These are phyloP conservation scores for Trichoderma koningiopsis DNA, from an alignment of 2,329 filamentous ascomycete species.

Conservation along the genomic window DNA sequence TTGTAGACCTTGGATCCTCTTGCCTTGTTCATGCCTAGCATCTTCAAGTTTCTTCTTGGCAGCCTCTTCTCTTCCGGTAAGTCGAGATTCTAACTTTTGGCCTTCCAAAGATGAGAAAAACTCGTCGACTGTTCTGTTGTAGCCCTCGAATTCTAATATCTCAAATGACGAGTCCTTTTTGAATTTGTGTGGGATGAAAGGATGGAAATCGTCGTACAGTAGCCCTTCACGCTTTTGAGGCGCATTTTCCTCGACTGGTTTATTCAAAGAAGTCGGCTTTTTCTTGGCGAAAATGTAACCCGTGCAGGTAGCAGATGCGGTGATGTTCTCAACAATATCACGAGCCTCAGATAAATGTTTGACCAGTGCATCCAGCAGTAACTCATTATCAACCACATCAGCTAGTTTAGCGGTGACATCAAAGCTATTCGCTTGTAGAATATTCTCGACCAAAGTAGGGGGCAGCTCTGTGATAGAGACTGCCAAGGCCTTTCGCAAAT, in stretches of 20 bases:
- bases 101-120: conserved; percentile 97
- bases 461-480: conserved; percentile 86
- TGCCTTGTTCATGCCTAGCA: conserved; percentile 80
- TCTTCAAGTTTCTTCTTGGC: conserved; percentile 84
- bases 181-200: conserved; percentile 83
- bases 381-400: conserved; percentile 68
- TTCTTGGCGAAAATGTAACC: conserved; percentile 88
- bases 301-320: conserved; percentile 63
- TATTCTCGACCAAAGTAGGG: conserved; percentile 85
- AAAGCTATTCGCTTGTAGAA: conserved; percentile 68
- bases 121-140: conserved; percentile 92
- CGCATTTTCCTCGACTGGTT: neutral
- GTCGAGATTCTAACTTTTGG: conserved; percentile 81
- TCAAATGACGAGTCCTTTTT: conserved; percentile 64
- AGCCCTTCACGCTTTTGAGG: conserved; percentile 51
- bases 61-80: conserved; percentile 78
- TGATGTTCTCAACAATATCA: conserved; percentile 68
- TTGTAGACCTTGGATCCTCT: conserved; percentile 81
- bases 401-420: conserved; percentile 68
- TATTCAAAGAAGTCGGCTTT: conserved; percentile 41
- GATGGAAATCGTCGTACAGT: conserved; percentile 93
- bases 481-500: conserved; percentile 77
- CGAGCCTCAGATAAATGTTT: conserved; percentile 70
- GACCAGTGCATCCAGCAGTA: conserved; percentile 67
- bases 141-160: conserved; percentile 77